phyloP scores from a whole-genome alignment of 1,284 basidiomycete genomes.

The Bondarzewia mesenterica region DNA sequence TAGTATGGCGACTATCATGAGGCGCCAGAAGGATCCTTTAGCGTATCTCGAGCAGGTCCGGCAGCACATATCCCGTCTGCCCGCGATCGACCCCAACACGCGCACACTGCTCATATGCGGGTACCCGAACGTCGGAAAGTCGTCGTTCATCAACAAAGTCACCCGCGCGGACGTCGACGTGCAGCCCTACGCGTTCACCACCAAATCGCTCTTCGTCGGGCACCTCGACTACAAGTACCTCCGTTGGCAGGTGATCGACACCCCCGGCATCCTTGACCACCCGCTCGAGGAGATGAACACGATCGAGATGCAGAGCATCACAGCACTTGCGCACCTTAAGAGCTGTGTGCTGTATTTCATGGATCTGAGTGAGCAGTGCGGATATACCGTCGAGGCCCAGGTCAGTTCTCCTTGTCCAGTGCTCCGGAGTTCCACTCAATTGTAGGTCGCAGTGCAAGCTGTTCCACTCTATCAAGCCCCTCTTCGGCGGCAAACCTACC shows the following conservation, averaged over 20 bases:
- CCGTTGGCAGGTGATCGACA: conserved; percentile 97
- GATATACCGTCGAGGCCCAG: conserved; percentile 90
- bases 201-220: conserved; percentile 93
- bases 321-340: conserved; percentile 89
- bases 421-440: too few species aligned
- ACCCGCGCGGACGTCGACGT: conserved; percentile 96
- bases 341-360: conserved; percentile 93
- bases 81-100: conserved; percentile 94
- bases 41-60: conserved; percentile 96
- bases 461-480: conserved; percentile 95
- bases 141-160: conserved; percentile 96
- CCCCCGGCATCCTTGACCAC: conserved; percentile 87
- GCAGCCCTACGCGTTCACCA: conserved; percentile 96
- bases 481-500: conserved; percentile 88
- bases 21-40: conserved; percentile 91
- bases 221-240: conserved; percentile 97
- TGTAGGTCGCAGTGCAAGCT: conserved; percentile 85
- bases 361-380: conserved; percentile 95
- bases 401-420: too few species aligned
- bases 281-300: conserved; percentile 99
- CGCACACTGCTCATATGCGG: conserved; percentile 93
- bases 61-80: conserved; percentile 94
- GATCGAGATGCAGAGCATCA: conserved; percentile 98
- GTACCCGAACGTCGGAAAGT: conserved; percentile 97
- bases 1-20: conserved; percentile 96